Evolutionary conservation across 1,284 basidiomycete genomes (phyloP).

Genomic region (Psilocybe mexicana): DNA sequence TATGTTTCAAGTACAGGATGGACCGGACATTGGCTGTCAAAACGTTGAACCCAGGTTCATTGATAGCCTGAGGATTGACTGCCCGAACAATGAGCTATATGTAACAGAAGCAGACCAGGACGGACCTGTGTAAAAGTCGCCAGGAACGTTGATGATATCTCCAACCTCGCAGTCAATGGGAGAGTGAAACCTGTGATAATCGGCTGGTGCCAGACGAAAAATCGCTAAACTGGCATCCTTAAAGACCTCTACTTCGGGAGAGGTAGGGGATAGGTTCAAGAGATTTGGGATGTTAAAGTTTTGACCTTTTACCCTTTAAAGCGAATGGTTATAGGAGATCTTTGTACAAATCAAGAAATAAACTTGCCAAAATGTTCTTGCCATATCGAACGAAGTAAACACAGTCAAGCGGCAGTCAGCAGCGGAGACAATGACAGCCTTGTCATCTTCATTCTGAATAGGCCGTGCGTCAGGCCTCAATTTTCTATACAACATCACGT

Average conservation of each 20-base stretch:
- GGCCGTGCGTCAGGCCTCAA: conserved; percentile 68
- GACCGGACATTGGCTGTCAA: conserved; percentile 73
- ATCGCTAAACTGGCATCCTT: conserved; percentile 58
- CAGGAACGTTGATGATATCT: conserved; percentile 50
- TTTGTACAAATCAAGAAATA: not conserved
- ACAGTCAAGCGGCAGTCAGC: conserved; percentile 80
- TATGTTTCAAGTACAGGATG: conserved; percentile 53
- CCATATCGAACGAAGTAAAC: conserved; percentile 59
- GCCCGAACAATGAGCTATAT: not conserved
- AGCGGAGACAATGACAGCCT: conserved; percentile 57
- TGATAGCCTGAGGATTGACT: conserved; percentile 84
- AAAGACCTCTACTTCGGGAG: conserved; percentile 43
- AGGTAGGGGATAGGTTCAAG: conserved; percentile 43
- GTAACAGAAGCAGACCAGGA: not conserved
- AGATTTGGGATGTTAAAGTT: conserved; percentile 69
- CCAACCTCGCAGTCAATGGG: conserved; percentile 65
- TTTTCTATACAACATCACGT: conserved; percentile 38
- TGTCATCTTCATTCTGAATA: conserved; percentile 58
- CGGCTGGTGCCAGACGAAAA: conserved; percentile 78
- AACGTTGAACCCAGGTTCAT: conserved; percentile 68
- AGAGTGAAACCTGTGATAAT: conserved; percentile 86
- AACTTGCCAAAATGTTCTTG: conserved; percentile 65
- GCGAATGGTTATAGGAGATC: not conserved
- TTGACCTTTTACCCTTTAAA: conserved; percentile 70
- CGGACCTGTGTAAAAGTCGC: conserved; percentile 53